phyloP scores from a whole-genome alignment of 75 land plant genomes.

The Pinus tabuliformis region DNA sequence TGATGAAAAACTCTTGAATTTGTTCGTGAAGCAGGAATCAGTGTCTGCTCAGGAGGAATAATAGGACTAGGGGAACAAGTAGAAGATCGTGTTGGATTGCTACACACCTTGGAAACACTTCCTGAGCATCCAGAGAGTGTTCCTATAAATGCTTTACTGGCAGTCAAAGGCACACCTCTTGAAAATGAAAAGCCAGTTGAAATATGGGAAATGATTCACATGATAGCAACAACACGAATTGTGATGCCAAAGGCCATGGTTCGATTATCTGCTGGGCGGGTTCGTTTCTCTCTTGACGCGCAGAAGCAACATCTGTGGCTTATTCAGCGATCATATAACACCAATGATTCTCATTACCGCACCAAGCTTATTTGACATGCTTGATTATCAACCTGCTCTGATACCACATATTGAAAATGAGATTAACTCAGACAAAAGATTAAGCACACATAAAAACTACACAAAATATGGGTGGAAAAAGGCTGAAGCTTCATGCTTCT shows the following conservation, averaged over 20 bases:
- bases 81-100: conserved; percentile 90
- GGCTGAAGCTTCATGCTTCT: too few relatives aligned
- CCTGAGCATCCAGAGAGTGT: conserved; percentile 98
- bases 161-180: conserved; percentile 97
- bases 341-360: too few relatives aligned
- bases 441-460: too few relatives aligned
- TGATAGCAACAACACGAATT: conserved; percentile 65
- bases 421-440: too few relatives aligned
- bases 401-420: too few relatives aligned
- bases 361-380: too few relatives aligned
- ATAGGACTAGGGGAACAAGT: conserved; percentile 96
- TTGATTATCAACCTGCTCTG: too few relatives aligned
- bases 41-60: conserved; percentile 99
- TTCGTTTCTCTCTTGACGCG: conserved; percentile 81
- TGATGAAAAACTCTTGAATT: conserved; percentile 89
- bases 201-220: too few relatives aligned
- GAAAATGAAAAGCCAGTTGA: conserved; percentile 68
- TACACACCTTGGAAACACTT: conserved; percentile 96
- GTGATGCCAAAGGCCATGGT: conserved; percentile 99
- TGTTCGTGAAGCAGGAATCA: conserved; percentile 97
- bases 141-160: conserved; percentile 93
- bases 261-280: conserved; percentile 91
- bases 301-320: too few relatives aligned
- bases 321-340: too few relatives aligned
- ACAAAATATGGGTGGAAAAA: too few relatives aligned